A percentile compares a stretch with the other conserved stretches of the same genome.
These are phyloP conservation scores for Arthrobotrys sphaeroides DNA, from an alignment of 2,329 filamentous ascomycete species.

Conservation along the genomic window DNA sequence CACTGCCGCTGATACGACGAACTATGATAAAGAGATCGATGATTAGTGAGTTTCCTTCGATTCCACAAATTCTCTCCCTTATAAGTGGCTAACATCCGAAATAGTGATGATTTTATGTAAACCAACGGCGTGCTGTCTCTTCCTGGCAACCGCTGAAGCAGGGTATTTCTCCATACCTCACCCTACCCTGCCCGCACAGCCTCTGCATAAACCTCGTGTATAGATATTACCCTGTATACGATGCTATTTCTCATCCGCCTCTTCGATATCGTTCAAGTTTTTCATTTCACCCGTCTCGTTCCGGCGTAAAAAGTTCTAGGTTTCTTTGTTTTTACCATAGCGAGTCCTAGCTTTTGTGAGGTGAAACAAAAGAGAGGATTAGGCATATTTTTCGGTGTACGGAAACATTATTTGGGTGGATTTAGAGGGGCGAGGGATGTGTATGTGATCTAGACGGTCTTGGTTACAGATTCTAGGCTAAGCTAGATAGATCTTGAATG, in stretches of 20 bases:
- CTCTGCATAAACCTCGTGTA: background rate
- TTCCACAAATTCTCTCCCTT: background rate
- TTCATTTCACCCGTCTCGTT: background rate
- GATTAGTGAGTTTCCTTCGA: constrained; percentile 76
- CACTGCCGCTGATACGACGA: constrained; percentile 72
- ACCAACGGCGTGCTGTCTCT: background rate
- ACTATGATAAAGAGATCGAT: constrained; percentile 80
- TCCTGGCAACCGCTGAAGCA: background rate
- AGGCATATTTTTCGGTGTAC: background rate
- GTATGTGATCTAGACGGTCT: constrained; percentile 2
- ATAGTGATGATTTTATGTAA: constrained; percentile 50
- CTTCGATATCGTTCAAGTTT: background rate
- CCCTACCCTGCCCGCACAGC: background rate
- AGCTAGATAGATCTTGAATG: background rate
- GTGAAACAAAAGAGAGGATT: background rate
- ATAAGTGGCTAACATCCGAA: background rate
- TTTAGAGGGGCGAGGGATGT: background rate
- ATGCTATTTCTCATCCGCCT: background rate
- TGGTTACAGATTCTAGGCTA: background rate
- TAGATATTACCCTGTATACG: background rate
- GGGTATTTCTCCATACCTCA: background rate
- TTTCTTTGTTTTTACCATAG: background rate
- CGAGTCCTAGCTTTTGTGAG: background rate
- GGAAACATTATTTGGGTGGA: background rate
- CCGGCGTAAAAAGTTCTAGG: constrained; percentile 10